phyloP scores from a whole-genome alignment of 2,329 filamentous ascomycete species.

The Ophiognomonia clavigignenti-juglandacearum region DNA sequence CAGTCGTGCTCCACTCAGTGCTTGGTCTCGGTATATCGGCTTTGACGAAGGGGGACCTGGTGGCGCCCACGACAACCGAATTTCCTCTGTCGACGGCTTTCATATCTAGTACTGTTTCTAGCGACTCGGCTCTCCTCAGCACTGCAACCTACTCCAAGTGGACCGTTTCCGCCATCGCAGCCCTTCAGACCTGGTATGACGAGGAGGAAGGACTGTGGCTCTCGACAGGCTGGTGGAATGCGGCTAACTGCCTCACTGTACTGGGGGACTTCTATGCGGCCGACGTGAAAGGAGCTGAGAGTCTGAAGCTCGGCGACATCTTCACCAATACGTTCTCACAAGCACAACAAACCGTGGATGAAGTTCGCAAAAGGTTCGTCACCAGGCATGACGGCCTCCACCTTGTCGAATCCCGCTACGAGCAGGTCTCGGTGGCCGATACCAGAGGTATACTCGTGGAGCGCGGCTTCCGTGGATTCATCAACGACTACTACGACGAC shows the following conservation, averaged over 20 bases:
- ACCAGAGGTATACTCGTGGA: constrained; percentile 19
- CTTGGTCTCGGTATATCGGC: too few species aligned
- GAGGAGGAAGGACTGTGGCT: constrained; percentile 56
- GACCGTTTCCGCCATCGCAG: constrained; percentile 29
- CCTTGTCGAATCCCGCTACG: constrained; percentile 34
- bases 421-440: constrained; percentile 19
- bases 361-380: constrained; percentile 32
- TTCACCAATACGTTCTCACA: constrained; percentile 41
- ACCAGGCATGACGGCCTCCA: constrained; percentile 23
- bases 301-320: constrained; percentile 33
- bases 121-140: not conserved
- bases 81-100: too few species aligned
- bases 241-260: constrained; percentile 60
- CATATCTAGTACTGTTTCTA: too few species aligned
- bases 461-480: constrained; percentile 39
- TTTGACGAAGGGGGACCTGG: too few species aligned
- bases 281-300: constrained; percentile 27
- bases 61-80: too few species aligned
- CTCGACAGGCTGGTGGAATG: constrained; percentile 69
- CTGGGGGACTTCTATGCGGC: constrained; percentile 49
- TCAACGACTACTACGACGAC: constrained; percentile 56
- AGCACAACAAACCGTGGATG: constrained; percentile 36
- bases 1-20: too few species aligned
- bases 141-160: constrained; percentile 27
- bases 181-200: constrained; percentile 60